Base-by-base conservation (phyloP, 2,329 filamentous ascomycete species). In the Colletotrichum magnum region DNA sequence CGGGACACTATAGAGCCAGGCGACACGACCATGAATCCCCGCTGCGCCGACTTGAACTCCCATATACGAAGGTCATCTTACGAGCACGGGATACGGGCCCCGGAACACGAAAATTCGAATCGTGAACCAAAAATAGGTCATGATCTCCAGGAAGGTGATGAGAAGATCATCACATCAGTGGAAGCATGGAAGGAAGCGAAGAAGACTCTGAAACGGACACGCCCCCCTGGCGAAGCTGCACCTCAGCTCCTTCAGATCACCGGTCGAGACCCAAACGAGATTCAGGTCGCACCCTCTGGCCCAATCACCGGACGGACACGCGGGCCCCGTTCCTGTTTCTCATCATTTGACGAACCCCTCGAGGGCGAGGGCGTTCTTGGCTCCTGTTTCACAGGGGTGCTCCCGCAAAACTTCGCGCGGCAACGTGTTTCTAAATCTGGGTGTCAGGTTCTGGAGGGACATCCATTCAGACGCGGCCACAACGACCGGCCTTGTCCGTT, bases 371-470 rank as follows among this genome's bases (percentile, higher is more conserved):
- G 28, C 5, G 16, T 18, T 58, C 56, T 58, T 65, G 57, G 60
- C 65, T 52, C 24, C 24, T 26, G 68, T 72, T 70, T 71, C 70
- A 70, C 36, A 58, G 64, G 64, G 64, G n/a, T 24, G 32, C 32
- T 58, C 18, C 18, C 26, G 24, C 47, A 18, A n/a, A 24, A 52
- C 24, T 15, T 43, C 15, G 18, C 26, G 58, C 36, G 53, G 64
- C 58, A 53, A 39, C 58, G 61, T 21, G 53, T 47, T 63, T 26
- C 59, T 64, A 64, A 64, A 53, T 64, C 58, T 57, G 64, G 32
- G 58, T 51, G 52, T 63, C 59, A 58, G 64, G 58, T 41, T 53
- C 12, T 41, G 18, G 39, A 58, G 52, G 32, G 10, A 63, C 52
- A 24, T 53, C 64, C 64, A 68, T 32, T 53, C 64, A 68, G 18